Evolutionary conservation across 129 eudicot genomes (phyloP), one percentile per base, ranked within the genome.

Genomic region (Saussurea involucrata): DNA sequence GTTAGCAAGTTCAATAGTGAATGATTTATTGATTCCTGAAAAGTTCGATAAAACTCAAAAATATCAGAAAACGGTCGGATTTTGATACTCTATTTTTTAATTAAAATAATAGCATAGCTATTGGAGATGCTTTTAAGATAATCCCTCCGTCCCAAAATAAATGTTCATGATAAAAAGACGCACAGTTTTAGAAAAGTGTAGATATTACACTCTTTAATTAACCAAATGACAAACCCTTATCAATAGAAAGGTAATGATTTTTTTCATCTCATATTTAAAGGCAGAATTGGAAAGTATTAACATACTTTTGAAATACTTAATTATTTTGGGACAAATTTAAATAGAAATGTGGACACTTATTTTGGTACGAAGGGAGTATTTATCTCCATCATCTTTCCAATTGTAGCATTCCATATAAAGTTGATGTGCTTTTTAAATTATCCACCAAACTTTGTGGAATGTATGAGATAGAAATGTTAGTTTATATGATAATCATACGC

Each of bases 1-100:
- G 91, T 81, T 22, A 95, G 95, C 85, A 95, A 81, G 87, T 88
- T 88, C 91, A 83, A 15, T 72, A 95, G 74, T 28, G 99, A 95
- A 67, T 68, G 81, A 81, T 95, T 95, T 80, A 95, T 68, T 31
- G 99, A 95, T 81, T 91, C 99, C 99, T 95, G 87, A n/a, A 83
- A 71, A 40, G 49, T 81, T 75, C 22, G 24, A 60, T 15, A 21
- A 69, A 34, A 68, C 36, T 36, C 29, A 24, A 32, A n/a, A 31
- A 32, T 40, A 29, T 31, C 22, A 31, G 10, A 32, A 34, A 68
- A 40, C 12, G 15, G 9, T 9, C 4, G 49, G 49, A 40, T 68
- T 27, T 5, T 66, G 25, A 5, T 27, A 66, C n/a, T n/a, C n/a
- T n/a, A n/a, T n/a, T n/a, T n/a, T n/a, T n/a, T n/a, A n/a, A n/a